Base-by-base conservation (phyloP, 371 early-diverging fungal species). In the Syncephalastrum monosporum region DNA sequence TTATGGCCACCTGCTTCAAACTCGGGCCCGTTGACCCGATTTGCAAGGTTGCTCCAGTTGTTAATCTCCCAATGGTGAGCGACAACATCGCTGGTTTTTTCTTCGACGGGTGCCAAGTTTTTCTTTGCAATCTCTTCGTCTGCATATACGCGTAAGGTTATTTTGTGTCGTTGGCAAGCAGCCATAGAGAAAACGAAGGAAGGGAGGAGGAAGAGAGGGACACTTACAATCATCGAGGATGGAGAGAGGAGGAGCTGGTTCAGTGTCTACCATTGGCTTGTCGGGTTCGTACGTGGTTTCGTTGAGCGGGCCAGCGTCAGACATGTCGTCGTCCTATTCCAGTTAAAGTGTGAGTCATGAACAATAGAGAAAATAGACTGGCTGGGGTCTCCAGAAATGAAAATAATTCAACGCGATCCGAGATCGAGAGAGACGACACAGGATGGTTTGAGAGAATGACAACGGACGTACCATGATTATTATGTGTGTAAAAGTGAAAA, bases 1-100 rank as follows among this genome's bases (percentile, higher is more conserved):
- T 76, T 79, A 71, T 76, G 70, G 17, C 78, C 78, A 12, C 77
- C 81, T 41, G 65, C 72, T 65, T 74, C 75, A 61, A 83, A 83
- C 58, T 76, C 77, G 27, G 81, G 83, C 7, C 81, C 75, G 23
- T 78, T 78, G 16, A 75, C 68, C 59, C 83, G 68, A 50, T 74
- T 75, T 29, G 78, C 74, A 38, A 83, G 59, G 25, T 54, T 41
- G 17, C 57, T 66, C 77, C 78, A 83, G 55, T 71, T 72, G 15
- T 53, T 58, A 48, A 83, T 72, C 7, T 77, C 60, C 83, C 83
- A 83, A 49, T 79, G 81, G 49, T 59, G 64, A 38, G 57, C 66
- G 55, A 71, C 65, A 27, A 64, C 66, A 46, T 70, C 73, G 45
- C 64, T 56, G 19, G 72, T 71, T 19, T 69, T 66, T 38, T 79